Evolutionary conservation across 1,139 yeast genomes (phyloP), one percentile per base, ranked within the genome.

Genomic region (Candida buenavistaensis): DNA sequence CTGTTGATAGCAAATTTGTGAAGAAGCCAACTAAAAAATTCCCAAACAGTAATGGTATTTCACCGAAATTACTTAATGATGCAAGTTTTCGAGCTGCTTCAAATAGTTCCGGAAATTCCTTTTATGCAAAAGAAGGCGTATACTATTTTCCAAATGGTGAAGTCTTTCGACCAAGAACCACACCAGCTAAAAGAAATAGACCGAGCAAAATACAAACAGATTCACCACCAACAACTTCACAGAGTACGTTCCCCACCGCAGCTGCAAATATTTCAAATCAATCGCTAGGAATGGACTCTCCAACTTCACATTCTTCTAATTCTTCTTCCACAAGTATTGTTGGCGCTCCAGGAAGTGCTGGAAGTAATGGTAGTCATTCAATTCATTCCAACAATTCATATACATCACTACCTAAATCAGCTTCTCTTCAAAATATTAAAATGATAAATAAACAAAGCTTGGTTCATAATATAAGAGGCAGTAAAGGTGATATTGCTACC

Each of bases 61-160:
- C 47, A 41, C 40, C 35, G n/a, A 32, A 26, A 14, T 23, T 32
- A 22, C 28, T 26, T 16, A 32, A 27, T 22, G 35, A 32, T 13
- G 15, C 30, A 3, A 26, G 26, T 15, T 32, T 32, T 9, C 35
- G 36, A 14, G 26, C 22, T 26, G 19, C 11, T 11, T 12, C 21
- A 8, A 17, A 22, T 10, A 28, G 19, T 25, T 17, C 24, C 5
- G 35, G 38, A 12, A 23, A 29, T 17, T 28, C 35, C 6, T 40
- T 28, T 25, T 37, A 36, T 23, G 28, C 45, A 3, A 39, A 36
- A 23, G 45, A 34, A 30, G 45, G 41, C 12, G 38, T 36, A 33
- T 73, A 65, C 47, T 66, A 60, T 43, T 75, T 75, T 46, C 80
- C 80, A 9, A 75, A 75, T 48, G 81, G 81, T 32, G 81, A 75